phyloP scores from a whole-genome alignment of 345 rosid species.

The Lepidium sativum region DNA sequence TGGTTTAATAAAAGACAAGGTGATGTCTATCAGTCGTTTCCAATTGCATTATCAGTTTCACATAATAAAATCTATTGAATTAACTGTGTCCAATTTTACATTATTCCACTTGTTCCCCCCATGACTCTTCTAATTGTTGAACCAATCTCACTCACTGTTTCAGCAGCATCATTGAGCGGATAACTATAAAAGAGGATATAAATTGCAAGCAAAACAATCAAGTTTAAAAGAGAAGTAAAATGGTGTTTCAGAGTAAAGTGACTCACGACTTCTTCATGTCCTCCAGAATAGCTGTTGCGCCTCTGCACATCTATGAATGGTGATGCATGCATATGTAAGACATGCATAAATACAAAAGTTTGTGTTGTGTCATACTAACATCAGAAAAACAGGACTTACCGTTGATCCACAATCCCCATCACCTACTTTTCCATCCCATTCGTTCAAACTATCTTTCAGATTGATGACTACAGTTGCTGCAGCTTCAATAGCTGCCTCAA shows the following conservation, averaged over 20 bases:
- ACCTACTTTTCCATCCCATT: constrained; percentile 93
- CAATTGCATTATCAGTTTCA: not conserved
- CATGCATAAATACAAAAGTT: not conserved
- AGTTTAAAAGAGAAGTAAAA: not conserved
- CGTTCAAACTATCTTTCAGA: constrained; percentile 68
- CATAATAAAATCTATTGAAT: not conserved
- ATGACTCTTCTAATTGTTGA: constrained; percentile 71
- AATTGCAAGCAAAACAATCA: not conserved
- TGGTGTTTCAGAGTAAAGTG: not conserved
- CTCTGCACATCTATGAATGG: constrained; percentile 57
- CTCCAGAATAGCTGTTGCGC: constrained; percentile 75
- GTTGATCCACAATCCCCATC: constrained; percentile 99
- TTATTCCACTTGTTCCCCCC: constrained; percentile 98
- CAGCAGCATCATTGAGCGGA: constrained; percentile 88
- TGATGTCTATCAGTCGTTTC: constrained; percentile 1
- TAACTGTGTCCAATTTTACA: constrained; percentile 34
- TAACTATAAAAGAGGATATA: constrained; percentile 39
- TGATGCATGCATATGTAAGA: not conserved
- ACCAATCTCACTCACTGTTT: constrained; percentile 82
- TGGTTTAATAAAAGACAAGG: constrained; percentile 24
- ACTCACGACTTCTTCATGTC: constrained; percentile 77
- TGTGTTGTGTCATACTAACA: not conserved
- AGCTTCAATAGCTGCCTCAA: constrained; percentile 82
- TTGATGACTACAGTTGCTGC: constrained; percentile 58
- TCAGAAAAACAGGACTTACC: constrained; percentile 37